phyloP scores from a whole-genome alignment of 805 yeast genomes.

The Kodamaea kaohsiungensis region DNA sequence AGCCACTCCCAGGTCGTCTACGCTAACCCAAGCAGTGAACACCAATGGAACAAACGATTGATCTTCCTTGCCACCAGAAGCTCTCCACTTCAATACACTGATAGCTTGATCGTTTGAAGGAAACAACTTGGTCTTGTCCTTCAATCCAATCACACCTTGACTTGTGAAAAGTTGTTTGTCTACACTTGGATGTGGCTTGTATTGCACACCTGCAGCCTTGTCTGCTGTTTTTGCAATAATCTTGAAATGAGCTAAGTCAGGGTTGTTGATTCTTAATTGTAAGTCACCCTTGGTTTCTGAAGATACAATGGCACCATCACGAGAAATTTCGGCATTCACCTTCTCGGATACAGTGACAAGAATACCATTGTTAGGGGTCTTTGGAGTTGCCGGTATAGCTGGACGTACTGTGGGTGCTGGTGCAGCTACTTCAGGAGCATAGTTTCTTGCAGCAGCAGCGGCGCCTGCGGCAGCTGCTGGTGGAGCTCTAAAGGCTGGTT shows the following conservation, averaged over 20 bases:
- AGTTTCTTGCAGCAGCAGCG: slow-evolving; percentile 16
- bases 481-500: slow-evolving; percentile 27
- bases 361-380: slow-evolving; percentile 68
- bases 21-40: slow-evolving; percentile 82
- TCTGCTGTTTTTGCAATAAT: slow-evolving; percentile 56
- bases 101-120: slow-evolving; percentile 89
- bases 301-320: slow-evolving; percentile 73
- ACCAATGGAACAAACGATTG: slow-evolving; percentile 54
- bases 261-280: slow-evolving; percentile 81
- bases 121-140: slow-evolving; percentile 77
- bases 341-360: slow-evolving; percentile 76
- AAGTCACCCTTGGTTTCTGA: slow-evolving; percentile 90
- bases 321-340: slow-evolving; percentile 70
- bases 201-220: slow-evolving; percentile 57
- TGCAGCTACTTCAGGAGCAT: slow-evolving; percentile 15
- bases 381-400: slow-evolving; percentile 22
- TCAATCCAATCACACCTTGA: slow-evolving; percentile 63
- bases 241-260: slow-evolving; percentile 66
- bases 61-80: slow-evolving; percentile 62
- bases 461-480: slow-evolving; percentile 28
- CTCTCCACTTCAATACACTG: slow-evolving; percentile 93
- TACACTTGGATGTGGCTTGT: slow-evolving; percentile 95
- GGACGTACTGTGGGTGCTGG: slow-evolving; percentile 19
- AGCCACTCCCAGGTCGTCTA: slow-evolving; percentile 57
- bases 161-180: slow-evolving; percentile 71